Base-by-base conservation (phyloP, 768 basidiomycete species). In the Rhodosporidiobolus odoratus region DNA sequence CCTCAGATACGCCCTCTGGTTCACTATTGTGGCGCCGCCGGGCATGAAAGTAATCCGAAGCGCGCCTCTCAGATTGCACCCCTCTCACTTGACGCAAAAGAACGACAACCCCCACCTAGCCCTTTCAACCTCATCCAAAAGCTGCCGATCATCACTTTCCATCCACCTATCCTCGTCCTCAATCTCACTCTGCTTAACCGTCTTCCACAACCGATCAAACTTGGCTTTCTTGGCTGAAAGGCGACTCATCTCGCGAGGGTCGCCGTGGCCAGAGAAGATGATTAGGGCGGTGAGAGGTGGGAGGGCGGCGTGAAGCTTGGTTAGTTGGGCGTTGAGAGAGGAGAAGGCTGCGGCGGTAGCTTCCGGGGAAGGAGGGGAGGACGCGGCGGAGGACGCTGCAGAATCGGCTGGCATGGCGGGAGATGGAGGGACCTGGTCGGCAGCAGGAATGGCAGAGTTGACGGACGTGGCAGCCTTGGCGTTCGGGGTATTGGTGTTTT, bases 181-280 rank as follows among this genome's bases (percentile, higher is more conserved):
- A 23, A 87, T 85, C 53, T 77, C 72, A 6, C 76, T 75, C 40
- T 64, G 75, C 65, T 86, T 88, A 4, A 83, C 80, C 57, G 75
- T 79, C 71, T 80, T 81, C 71, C 79, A 75, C 57, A 75, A 43
- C 52, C 58, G 57, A 47, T 97, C 93, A 75, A 92, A 95, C 38
- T 84, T 83, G 6, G 79, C 80, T 79, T 91, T 89, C 59, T 87
- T 83, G 9, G 84, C 85, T 73, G 87, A 87, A 30, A 98, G 81
- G 34, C 83, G 78, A 5, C 88, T 82, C 91, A 95, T 92, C 12
- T 79, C 81, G 0, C 91, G 85, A 0, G 94, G 93, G 78, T 96
- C 91, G 0, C 87, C 87, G 77, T 97, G 92, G 1, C 94, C 93
- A 0, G 89, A 90, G 77, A 96, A 87, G 47, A 98, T 82, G 62